These are phyloP conservation scores for Hanseniaspora mollemarum DNA, from an alignment of 805 yeast species.

Conservation along the genomic window DNA sequence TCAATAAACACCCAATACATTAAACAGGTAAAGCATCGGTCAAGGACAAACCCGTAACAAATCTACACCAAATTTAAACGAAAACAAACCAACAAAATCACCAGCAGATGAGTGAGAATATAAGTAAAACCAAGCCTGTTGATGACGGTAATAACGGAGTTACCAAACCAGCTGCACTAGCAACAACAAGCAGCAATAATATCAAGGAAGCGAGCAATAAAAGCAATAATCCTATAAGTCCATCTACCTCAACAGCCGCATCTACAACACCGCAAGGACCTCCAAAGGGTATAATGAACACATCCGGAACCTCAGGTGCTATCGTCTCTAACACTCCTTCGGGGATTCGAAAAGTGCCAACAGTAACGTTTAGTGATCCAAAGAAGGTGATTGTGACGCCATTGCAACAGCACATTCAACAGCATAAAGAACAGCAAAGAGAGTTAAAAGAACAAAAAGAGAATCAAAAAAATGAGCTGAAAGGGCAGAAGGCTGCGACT, in stretches of 20 bases:
- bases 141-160: not conserved
- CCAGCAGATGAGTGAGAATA: not conserved
- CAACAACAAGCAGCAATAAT: constrained; percentile 2
- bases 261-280: constrained; percentile 21
- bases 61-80: not conserved
- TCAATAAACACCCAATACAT: too few relatives aligned
- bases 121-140: not conserved
- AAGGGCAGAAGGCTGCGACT: not conserved
- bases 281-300: constrained; percentile 29
- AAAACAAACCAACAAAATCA: not conserved
- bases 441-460: constrained; percentile 15
- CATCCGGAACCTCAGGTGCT: constrained; percentile 28
- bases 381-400: constrained; percentile 17
- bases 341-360: constrained; percentile 27
- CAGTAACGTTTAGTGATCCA: constrained; percentile 27
- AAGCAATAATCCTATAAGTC: constrained; percentile 1
- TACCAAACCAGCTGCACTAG: not conserved
- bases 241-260: constrained; percentile 22
- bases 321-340: constrained; percentile 28
- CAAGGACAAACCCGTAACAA: too few relatives aligned
- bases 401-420: constrained; percentile 14
- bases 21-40: too few relatives aligned
- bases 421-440: constrained; percentile 15
- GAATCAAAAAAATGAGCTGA: not conserved
- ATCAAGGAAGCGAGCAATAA: not conserved